A percentile compares a stretch with the other conserved stretches of the same genome.
These are phyloP conservation scores for Phyllosticta ampelicida DNA, from an alignment of 2,329 filamentous ascomycete species.

Conservation along the genomic window DNA sequence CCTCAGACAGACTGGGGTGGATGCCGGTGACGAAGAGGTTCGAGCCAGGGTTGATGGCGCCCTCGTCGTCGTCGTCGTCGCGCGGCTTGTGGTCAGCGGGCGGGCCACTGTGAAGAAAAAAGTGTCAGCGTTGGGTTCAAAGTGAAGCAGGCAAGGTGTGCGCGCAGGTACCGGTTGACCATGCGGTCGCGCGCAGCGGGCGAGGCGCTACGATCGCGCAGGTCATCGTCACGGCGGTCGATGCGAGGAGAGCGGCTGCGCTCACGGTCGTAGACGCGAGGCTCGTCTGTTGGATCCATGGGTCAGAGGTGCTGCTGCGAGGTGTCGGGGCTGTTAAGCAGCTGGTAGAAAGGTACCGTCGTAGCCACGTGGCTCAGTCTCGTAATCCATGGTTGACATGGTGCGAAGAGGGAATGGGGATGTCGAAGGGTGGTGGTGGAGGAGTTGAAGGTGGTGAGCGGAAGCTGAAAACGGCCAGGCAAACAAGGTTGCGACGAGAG, in stretches of 20 bases:
- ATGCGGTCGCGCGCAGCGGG: conserved; percentile 43
- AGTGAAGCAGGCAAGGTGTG: conserved; percentile 9
- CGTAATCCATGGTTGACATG: conserved; percentile 51
- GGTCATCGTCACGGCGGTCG: conserved; percentile 38
- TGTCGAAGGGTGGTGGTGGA: background rate
- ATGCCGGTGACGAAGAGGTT: conserved; percentile 99
- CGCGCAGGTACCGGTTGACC: conserved; percentile 23
- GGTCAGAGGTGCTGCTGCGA: conserved; percentile 10
- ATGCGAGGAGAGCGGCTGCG: conserved; percentile 54
- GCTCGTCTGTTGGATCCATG: conserved; percentile 37
- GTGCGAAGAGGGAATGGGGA: conserved; percentile 4
- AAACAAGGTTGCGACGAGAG: conserved; percentile 8
- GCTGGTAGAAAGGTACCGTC: conserved; percentile 42
- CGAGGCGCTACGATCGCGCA: conserved; percentile 53
- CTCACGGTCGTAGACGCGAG: conserved; percentile 53
- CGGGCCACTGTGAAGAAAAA: conserved; percentile 30
- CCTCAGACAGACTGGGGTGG: conserved; percentile 80
- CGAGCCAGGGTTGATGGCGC: conserved; percentile 78
- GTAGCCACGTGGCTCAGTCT: conserved; percentile 54
- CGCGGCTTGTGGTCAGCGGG: conserved; percentile 36
- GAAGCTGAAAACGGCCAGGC: conserved; percentile 10
- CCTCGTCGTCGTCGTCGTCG: conserved; percentile 49
- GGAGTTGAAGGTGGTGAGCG: conserved; percentile 1
- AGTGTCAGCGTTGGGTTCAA: conserved; percentile 8
- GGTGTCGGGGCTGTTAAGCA: background rate